phyloP scores from a whole-genome alignment of 176 grass and related monocot species.

The Carex littledalei region DNA sequence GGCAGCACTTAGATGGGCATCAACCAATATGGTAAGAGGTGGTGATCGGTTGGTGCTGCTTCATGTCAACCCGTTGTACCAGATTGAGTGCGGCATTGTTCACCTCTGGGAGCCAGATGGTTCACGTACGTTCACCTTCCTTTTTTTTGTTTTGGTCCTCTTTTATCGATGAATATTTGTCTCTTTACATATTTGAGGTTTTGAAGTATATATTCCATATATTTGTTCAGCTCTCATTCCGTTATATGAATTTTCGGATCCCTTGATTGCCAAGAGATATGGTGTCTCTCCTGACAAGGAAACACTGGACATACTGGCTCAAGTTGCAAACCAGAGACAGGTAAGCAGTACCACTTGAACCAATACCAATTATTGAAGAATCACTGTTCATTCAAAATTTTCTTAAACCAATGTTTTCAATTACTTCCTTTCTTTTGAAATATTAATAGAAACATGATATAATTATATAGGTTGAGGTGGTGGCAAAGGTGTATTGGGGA shows the following conservation, averaged over 20 bases:
- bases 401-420: neutral
- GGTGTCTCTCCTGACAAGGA: constrained; percentile 54
- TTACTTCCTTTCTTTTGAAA: neutral
- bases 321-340: constrained; percentile 40
- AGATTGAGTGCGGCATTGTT: constrained; percentile 51
- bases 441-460: neutral
- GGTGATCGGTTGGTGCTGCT: constrained; percentile 61
- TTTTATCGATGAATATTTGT: neutral
- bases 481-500: constrained; percentile 55
- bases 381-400: neutral
- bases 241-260: constrained; percentile 51
- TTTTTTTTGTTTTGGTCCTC: neutral
- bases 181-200: neutral
- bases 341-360: constrained; percentile 25
- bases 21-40: constrained; percentile 38
- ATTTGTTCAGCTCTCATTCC: constrained; percentile 56
- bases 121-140: constrained; percentile 32
- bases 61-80: constrained; percentile 45
- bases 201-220: neutral
- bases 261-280: constrained; percentile 47
- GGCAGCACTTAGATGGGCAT: constrained; percentile 58
- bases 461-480: constrained; percentile 46
- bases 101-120: constrained; percentile 65
- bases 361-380: neutral
- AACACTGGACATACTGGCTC: constrained; percentile 45